These are phyloP conservation scores for Populus nigra DNA, from an alignment of 345 rosid genomes.

Conservation along the genomic window DNA sequence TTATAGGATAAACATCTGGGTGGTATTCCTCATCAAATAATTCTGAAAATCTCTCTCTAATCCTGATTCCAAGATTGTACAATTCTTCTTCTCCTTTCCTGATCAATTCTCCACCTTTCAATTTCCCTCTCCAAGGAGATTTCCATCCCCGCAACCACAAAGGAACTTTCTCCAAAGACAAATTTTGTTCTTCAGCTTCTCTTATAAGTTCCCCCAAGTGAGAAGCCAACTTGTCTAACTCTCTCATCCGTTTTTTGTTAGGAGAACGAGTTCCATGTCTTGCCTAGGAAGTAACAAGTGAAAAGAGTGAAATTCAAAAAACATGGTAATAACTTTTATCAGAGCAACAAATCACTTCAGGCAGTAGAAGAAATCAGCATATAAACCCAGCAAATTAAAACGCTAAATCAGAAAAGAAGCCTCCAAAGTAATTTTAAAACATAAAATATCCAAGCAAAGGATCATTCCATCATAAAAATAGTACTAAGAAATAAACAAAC, in stretches of 20 bases:
- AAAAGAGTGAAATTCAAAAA: neutral
- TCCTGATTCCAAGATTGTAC: slow-evolving; percentile 71
- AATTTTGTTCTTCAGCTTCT: slow-evolving; percentile 51
- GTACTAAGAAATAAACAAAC: neutral
- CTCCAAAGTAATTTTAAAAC: neutral
- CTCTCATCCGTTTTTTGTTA: slow-evolving; percentile 75
- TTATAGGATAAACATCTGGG: slow-evolving; percentile 73
- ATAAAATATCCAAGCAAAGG: neutral
- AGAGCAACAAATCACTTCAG: neutral
- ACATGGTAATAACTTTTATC: neutral
- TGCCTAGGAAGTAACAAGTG: slow-evolving; percentile 47
- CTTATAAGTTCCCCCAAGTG: slow-evolving; percentile 53
- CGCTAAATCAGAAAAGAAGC: neutral
- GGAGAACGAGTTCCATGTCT: slow-evolving; percentile 98
- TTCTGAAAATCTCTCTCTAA: slow-evolving; percentile 62
- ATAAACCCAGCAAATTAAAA: neutral
- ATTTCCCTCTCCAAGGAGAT: slow-evolving; percentile 84
- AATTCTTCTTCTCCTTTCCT: slow-evolving; percentile 76
- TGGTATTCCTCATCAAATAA: slow-evolving; percentile 79
- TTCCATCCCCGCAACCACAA: slow-evolving; percentile 69
- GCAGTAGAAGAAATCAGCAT: neutral
- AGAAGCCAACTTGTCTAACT: slow-evolving; percentile 61
- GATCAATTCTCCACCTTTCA: slow-evolving; percentile 79
- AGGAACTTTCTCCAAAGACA: slow-evolving; percentile 49
- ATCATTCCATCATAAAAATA: neutral